phyloP scores from a whole-genome alignment of 257 asterid species.

The Jaltomata sinuosa region DNA sequence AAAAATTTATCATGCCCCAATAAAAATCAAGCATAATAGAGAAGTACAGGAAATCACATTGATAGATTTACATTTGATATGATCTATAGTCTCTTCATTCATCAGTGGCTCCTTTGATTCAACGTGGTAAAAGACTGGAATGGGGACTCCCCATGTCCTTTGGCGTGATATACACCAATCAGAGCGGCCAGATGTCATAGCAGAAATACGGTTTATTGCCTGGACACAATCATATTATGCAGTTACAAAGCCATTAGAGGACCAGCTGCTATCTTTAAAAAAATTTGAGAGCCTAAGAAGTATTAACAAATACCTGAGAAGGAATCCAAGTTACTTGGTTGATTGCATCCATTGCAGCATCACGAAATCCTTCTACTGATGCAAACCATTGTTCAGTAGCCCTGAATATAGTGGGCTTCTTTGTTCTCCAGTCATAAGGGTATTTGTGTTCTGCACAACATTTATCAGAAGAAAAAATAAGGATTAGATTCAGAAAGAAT shows the following conservation, averaged over 20 bases:
- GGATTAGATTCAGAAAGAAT: background rate
- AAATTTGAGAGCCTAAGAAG: constrained; percentile 4
- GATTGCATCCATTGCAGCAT: constrained; percentile 84
- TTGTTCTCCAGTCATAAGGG: constrained; percentile 98
- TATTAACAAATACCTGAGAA: constrained; percentile 48
- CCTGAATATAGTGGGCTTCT: constrained; percentile 96
- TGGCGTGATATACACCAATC: constrained; percentile 99
- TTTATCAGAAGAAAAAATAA: background rate
- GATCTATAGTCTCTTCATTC: constrained; percentile 75
- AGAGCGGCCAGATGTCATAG: constrained; percentile 93
- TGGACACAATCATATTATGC: constrained; percentile 13
- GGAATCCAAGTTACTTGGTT: constrained; percentile 81
- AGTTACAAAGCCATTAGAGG: background rate
- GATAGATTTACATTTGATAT: constrained; percentile 68
- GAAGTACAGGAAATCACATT: background rate
- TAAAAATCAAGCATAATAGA: background rate
- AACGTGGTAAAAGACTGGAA: constrained; percentile 88
- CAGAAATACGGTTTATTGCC: constrained; percentile 84
- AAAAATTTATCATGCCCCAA: background rate
- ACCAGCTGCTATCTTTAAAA: background rate
- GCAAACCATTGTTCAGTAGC: constrained; percentile 99
- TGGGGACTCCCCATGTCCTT: constrained; percentile 99
- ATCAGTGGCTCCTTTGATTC: constrained; percentile 83
- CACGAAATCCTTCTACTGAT: constrained; percentile 92
- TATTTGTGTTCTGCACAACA: constrained; percentile 80